Conservation (phyloP, 2,329 filamentous ascomycete species). For the Scedosporium apiospermum region DNA sequence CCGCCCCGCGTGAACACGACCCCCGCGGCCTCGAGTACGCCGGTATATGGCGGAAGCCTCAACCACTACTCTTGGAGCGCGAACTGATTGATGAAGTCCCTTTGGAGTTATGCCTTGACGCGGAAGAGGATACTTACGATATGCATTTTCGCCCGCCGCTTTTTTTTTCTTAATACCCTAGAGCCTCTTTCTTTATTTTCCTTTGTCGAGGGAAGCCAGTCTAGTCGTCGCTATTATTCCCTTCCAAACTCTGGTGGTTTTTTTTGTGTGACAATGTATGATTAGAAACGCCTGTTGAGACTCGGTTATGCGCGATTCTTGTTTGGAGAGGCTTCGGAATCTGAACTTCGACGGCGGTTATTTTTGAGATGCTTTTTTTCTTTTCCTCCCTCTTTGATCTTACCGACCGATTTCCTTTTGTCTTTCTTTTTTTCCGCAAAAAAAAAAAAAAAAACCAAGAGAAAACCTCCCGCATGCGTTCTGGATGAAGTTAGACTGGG, state of each 20-base stretch:
- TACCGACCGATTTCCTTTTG: no score
- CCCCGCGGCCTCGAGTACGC: constrained; percentile 6
- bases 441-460: no score
- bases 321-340: not conserved
- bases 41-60: constrained; percentile 30
- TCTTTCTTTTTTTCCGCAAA: no score
- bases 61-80: constrained; percentile 50
- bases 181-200: not conserved
- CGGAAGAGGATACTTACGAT: constrained; percentile 1
- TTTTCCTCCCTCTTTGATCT: no score
- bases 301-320: not conserved
- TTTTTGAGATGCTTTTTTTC: no score
- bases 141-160: not conserved
- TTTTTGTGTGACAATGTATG: not conserved
- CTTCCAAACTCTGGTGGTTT: not conserved
- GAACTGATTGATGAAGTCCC: constrained; percentile 16
- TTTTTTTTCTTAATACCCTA: not conserved
- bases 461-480: no score
- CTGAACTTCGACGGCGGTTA: not conserved
- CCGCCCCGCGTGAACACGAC: constrained; percentile 19
- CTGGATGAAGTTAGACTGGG: no score
- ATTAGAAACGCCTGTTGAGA: not conserved
- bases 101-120: not conserved
- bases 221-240: no score
- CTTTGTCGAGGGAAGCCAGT: not conserved